phyloP scores from a whole-genome alignment of 148 eudicot genomes.

The Euryodendron excelsum region DNA sequence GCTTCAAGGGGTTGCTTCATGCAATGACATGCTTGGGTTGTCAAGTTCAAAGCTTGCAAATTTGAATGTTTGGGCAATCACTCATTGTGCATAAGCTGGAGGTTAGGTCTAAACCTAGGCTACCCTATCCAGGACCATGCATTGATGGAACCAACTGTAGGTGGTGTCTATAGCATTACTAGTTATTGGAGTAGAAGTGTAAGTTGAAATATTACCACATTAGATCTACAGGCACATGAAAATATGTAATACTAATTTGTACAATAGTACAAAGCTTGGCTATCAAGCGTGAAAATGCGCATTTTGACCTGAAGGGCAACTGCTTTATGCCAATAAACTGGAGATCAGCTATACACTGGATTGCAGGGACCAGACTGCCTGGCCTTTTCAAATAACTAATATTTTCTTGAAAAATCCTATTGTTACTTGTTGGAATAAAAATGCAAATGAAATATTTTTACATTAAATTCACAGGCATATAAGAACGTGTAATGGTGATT shows the following conservation, averaged over 20 bases:
- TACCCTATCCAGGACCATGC: not conserved
- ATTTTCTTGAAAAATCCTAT: not conserved
- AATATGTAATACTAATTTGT: not conserved
- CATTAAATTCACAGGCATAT: not conserved
- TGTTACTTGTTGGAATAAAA: constrained; percentile 1
- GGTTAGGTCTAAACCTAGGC: not conserved
- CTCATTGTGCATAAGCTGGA: not conserved
- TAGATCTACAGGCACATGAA: not conserved
- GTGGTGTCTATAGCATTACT: not conserved
- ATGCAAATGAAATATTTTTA: not conserved
- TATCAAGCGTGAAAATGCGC: not conserved
- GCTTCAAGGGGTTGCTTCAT: not conserved
- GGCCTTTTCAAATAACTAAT: not conserved
- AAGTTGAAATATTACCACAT: not conserved
- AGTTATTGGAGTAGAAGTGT: not conserved
- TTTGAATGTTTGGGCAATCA: not conserved
- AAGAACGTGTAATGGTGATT: not conserved
- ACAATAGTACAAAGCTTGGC: not conserved
- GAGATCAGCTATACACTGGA: not conserved
- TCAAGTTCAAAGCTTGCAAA: not conserved
- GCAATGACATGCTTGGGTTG: not conserved
- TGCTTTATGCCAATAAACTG: not conserved
- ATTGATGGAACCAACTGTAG: no score
- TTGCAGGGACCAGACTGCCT: not conserved
- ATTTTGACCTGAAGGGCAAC: not conserved